Evolutionary conservation across 352 stramenopile species (phyloP).

Genomic region (Phytophthora palmivora): DNA sequence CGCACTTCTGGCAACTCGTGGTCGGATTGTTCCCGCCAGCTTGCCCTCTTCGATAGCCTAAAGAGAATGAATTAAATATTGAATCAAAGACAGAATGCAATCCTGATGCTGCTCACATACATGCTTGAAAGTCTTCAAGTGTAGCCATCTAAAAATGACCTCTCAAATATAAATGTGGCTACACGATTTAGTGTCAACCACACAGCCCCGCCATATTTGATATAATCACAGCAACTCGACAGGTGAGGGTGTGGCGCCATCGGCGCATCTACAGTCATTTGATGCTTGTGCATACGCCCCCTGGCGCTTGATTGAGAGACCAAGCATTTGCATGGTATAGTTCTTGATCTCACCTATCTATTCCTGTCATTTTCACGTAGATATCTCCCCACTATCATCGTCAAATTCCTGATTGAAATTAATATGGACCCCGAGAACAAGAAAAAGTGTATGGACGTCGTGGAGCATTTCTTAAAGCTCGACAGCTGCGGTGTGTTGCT

Average conservation of each 20-base stretch:
- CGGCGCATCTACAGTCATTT: neutral
- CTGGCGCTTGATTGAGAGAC: neutral
- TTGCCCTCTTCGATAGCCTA: slow-evolving; percentile 34
- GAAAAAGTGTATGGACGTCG: slow-evolving; percentile 82
- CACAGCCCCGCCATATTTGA: slow-evolving; percentile 5
- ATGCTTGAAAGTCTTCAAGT: slow-evolving; percentile 6
- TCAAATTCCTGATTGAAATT: neutral
- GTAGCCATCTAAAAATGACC: slow-evolving; percentile 24
- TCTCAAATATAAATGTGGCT: neutral
- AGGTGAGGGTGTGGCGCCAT: slow-evolving; percentile 18
- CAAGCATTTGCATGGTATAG: neutral
- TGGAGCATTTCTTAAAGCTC: slow-evolving; percentile 86
- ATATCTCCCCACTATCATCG: neutral
- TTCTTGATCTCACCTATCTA: slow-evolving; percentile 11
- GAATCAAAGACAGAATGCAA: neutral
- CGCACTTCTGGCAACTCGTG: slow-evolving; percentile 50
- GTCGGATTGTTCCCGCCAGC: slow-evolving; percentile 34
- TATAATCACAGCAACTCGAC: slow-evolving; percentile 14
- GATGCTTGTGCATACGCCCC: neutral
- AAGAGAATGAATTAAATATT: neutral
- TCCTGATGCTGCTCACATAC: slow-evolving; percentile 8
- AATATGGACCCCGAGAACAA: slow-evolving; percentile 80
- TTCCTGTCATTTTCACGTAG: slow-evolving; percentile 15
- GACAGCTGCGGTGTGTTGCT: slow-evolving; percentile 63
- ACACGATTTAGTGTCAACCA: slow-evolving; percentile 10